Evolutionary conservation across 208 protist species (phyloP), one percentile per base, ranked within the genome.

Genomic region (Acanthamoeba quina): DNA sequence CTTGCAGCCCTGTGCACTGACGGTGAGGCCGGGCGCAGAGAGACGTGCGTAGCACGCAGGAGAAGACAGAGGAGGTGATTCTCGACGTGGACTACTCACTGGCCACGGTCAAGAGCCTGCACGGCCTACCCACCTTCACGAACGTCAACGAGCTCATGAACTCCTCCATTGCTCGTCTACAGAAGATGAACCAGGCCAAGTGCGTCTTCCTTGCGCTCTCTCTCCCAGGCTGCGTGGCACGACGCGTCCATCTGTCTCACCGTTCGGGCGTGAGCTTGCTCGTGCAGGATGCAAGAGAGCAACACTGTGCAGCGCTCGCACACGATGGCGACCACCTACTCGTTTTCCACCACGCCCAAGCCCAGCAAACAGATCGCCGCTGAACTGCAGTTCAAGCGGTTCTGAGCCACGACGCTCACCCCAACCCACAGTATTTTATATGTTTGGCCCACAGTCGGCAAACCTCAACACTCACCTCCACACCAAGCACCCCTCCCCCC

Each of bases 161-260:
- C 37, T 13, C 85, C 15, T 91, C 60, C 1, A 91, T 91, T 7
- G 34, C 37, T 19, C 54, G 31, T 1, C 54, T 91, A 3, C 60
- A 91, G 34, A n/a, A 91, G 62, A 91, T 91, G 62, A 91, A 86
- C 34, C 78, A 86, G 31, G 78, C 78, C 78, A 86, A 86, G 78
- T 86, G 34, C 78, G 78, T 9, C 24, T 34, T 21, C 29, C 49
- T 26, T 86, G 21, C 19, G 21, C 44, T 56, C 6, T 0, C n/a
- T 44, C 64, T 3, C 62, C 7, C 74, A 54, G 34, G 10, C 49
- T 10, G 44, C 44, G 44, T 49, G 44, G 5, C 21, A 3, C 3
- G 29, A 37, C 11, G 62, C 3, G 1, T 52, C 41, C 52, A 0
- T 62, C 21, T 64, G 68, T 17, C 29, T 7, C 24, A 26, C 26